These are phyloP conservation scores for Mucor velutinosus DNA, from an alignment of 371 early-diverging fungal genomes.

Conservation along the genomic window DNA sequence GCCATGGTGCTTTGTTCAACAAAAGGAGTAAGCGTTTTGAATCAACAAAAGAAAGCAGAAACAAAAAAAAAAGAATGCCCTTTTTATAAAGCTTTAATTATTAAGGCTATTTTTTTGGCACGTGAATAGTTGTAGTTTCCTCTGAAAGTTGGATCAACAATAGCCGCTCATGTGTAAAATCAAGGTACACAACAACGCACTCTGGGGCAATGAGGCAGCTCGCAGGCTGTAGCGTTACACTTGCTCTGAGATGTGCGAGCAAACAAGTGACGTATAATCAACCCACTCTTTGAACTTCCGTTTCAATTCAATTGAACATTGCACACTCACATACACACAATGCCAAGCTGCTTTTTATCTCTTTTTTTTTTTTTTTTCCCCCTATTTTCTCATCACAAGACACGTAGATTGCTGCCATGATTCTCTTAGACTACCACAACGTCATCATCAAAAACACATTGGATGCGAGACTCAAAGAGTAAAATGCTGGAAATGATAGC, in stretches of 20 bases:
- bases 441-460: slow-evolving; percentile 67
- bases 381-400: neutral
- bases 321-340: slow-evolving; percentile 2
- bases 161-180: slow-evolving; percentile 2
- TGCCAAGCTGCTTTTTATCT: neutral
- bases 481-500: slow-evolving; percentile 11
- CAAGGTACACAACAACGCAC: neutral
- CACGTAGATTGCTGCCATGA: slow-evolving; percentile 44
- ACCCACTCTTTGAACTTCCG: slow-evolving; percentile 2
- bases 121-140: neutral
- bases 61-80: neutral
- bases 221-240: neutral
- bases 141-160: neutral
- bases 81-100: neutral
- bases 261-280: slow-evolving; percentile 2
- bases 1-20: neutral
- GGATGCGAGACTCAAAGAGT: slow-evolving; percentile 61
- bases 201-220: neutral
- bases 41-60: neutral
- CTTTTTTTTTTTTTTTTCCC: no score
- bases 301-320: neutral
- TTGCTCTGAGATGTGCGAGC: neutral
- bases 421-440: slow-evolving; percentile 72
- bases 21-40: neutral
- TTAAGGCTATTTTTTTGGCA: neutral